These are phyloP conservation scores for Mycena rebaudengoi DNA, from an alignment of 768 basidiomycete species.

Conservation along the genomic window DNA sequence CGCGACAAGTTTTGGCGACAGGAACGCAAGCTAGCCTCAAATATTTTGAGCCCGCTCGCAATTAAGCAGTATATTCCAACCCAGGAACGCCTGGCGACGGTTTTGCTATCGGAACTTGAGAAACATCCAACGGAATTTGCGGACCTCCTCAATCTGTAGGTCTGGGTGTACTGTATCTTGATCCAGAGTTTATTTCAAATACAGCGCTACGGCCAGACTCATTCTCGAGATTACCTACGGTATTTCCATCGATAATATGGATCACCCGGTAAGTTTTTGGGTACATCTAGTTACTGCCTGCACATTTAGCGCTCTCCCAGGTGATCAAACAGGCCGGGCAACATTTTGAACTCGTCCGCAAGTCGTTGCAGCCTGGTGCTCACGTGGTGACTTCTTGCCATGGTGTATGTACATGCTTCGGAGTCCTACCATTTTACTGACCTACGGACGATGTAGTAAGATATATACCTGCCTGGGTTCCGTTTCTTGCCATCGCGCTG, in stretches of 20 bases:
- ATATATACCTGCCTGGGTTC: conserved; percentile 3
- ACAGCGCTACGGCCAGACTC: background rate
- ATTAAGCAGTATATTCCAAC: background rate
- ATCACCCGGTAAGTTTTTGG: background rate
- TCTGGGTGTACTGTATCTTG: background rate
- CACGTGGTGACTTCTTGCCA: background rate
- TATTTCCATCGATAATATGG: background rate
- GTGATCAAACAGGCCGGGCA: background rate
- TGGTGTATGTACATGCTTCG: background rate
- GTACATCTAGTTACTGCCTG: too few species aligned
- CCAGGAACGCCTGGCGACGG: background rate
- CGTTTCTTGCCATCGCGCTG: background rate
- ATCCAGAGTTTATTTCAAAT: background rate
- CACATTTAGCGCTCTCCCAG: background rate
- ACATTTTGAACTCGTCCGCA: background rate
- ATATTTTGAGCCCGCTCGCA: background rate
- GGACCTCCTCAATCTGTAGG: background rate
- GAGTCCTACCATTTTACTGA: background rate
- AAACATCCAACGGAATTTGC: background rate
- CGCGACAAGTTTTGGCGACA: conserved; percentile 4
- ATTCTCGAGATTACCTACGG: conserved; percentile 5
- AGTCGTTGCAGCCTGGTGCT: background rate
- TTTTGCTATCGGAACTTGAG: conserved; percentile 2
- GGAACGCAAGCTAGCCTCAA: conserved; percentile 4
- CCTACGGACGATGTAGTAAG: too few species aligned